phyloP scores from a whole-genome alignment of 1,284 basidiomycete species.

The Cryptococcus jaspeensis region DNA sequence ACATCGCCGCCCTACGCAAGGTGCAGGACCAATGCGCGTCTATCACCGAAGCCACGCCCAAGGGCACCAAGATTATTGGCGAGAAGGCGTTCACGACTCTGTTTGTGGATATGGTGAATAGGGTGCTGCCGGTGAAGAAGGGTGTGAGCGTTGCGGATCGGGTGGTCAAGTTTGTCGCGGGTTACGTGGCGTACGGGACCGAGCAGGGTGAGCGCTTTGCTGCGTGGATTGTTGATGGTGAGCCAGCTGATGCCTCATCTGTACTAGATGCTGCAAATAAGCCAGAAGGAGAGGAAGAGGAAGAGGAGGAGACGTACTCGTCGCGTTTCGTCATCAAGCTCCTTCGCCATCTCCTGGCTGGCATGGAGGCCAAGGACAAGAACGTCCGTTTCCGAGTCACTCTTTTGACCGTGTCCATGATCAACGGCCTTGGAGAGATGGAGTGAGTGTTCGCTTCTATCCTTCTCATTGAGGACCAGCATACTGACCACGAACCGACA shows the following conservation, averaged over 20 bases:
- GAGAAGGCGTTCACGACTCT: conserved; percentile 76
- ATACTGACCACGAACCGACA: conserved; percentile 40
- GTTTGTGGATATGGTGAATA: conserved; percentile 69
- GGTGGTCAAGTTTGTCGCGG: conserved; percentile 78
- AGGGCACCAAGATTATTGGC: conserved; percentile 64
- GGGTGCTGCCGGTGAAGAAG: conserved; percentile 78
- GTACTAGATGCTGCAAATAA: conserved; percentile 22
- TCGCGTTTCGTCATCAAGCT: conserved; percentile 73
- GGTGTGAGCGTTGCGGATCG: conserved; percentile 76
- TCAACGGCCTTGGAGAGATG: conserved; percentile 75
- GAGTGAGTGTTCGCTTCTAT: conserved; percentile 60
- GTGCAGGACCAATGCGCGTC: conserved; percentile 67
- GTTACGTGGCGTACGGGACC: conserved; percentile 75
- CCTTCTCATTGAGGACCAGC: no score
- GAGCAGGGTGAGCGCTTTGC: conserved; percentile 64
- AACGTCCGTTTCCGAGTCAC: conserved; percentile 76
- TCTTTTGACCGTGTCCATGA: conserved; percentile 75
- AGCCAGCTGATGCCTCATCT: not conserved
- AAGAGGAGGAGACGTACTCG: conserved; percentile 68
- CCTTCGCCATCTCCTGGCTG: conserved; percentile 74
- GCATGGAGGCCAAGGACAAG: conserved; percentile 88
- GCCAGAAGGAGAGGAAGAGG: conserved; percentile 56
- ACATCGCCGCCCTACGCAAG: conserved; percentile 81
- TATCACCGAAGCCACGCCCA: conserved; percentile 59
- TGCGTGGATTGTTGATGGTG: not conserved